These are phyloP conservation scores for Colletotrichum tofieldiae DNA, from an alignment of 2,329 filamentous ascomycete genomes.

Conservation along the genomic window DNA sequence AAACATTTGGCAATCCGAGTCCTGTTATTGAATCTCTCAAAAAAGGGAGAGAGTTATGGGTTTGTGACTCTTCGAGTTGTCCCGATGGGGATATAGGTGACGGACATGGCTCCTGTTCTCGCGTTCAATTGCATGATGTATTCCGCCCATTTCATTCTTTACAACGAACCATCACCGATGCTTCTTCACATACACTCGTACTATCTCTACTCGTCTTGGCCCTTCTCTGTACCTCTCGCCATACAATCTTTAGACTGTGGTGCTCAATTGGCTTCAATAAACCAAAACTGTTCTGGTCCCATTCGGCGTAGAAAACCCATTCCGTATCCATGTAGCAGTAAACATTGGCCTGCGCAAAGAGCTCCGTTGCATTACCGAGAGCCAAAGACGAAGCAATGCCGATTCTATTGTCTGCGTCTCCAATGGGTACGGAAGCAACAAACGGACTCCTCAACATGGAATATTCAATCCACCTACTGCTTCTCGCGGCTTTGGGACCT, in stretches of 20 bases:
- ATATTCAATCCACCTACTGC: not conserved
- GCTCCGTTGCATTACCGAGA: too few species aligned
- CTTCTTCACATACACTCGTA: not conserved
- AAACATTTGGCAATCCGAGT: not conserved
- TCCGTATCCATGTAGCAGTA: not conserved
- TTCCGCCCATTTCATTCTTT: not conserved
- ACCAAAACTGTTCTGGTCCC: not conserved
- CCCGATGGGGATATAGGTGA: not conserved
- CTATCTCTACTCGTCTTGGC: not conserved
- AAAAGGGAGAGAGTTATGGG: not conserved
- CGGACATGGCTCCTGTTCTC: not conserved
- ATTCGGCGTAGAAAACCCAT: not conserved
- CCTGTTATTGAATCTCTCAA: not conserved
- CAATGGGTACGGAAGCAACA: not conserved
- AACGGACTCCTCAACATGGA: too few species aligned
- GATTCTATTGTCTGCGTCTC: not conserved
- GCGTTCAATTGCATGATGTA: not conserved
- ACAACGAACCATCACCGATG: not conserved
- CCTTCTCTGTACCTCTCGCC: not conserved
- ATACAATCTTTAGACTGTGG: not conserved
- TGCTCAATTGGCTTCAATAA: not conserved
- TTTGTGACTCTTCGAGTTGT: not conserved
- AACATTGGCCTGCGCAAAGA: not conserved
- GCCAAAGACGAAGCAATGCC: not conserved
- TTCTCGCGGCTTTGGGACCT: too few species aligned